Base-by-base conservation (phyloP, 2,329 filamentous ascomycete species). In the Arthrobotrys entomopaga region DNA sequence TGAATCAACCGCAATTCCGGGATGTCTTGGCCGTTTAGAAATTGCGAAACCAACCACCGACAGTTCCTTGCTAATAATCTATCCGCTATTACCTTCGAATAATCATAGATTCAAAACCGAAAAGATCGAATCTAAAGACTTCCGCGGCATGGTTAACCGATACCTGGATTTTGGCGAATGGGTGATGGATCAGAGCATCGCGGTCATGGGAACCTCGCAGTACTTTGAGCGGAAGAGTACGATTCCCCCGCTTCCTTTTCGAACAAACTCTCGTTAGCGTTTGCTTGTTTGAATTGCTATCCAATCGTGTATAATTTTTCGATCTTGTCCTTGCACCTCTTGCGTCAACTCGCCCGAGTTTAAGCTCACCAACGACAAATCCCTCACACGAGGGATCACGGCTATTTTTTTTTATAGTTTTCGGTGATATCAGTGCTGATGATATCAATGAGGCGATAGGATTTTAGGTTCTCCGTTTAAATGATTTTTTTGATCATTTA, bases 131-230 rank as follows among this genome's bases (percentile, higher is more conserved):
- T 0, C 94, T 90, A 81, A 98, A 97, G 20, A 98, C 91, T 79
- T 93, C 90, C 15, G 91, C 91, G 75, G 90, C 89, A 75, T 88
- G 90, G 56, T 90, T 89, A 16, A 94, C 93, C 72, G 90, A 93
- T 29, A 97, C 82, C 82, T 99, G 92, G 10, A 98, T 92, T 81
- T 98, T 16, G 95, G 95, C 79, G 95, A 99, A 84, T 97, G 93
- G 88, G 91, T 97, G 77, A 96, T 99, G 93, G 95, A 99, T 82
- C 91, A 96, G 84, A 96, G 93, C 29, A 92, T 98, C 34, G 93
- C 93, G 46, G 87, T 98, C 67, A 91, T 97, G 81, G 91, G 92
- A 48, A 90, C 91, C 56, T 96, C 91, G 81, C 87, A 90, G 73
- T 99, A 89, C 83, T 99, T 99, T 81, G 93, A 97, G 84, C 88